Conservation (phyloP, 331 rosid genomes). For the Quercus tomentella region DNA sequence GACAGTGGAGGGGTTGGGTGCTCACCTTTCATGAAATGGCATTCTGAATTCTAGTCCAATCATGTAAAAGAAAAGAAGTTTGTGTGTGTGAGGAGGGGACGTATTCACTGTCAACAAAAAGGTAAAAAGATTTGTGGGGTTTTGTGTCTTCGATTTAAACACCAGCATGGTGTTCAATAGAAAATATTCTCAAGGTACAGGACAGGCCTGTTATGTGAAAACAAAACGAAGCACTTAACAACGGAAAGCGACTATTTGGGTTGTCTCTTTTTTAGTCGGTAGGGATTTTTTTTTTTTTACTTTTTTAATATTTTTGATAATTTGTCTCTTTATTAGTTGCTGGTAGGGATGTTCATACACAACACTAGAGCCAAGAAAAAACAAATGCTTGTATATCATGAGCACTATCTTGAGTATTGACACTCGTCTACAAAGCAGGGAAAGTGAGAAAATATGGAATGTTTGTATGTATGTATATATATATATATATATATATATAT, state of each 20-base stretch:
- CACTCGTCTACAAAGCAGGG: too few relatives aligned
- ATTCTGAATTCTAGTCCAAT: not conserved
- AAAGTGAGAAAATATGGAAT: too few relatives aligned
- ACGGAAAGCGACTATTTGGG: slow-evolving; percentile 22
- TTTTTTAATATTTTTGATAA: too few relatives aligned
- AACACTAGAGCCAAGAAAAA: not conserved
- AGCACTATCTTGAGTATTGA: too few relatives aligned
- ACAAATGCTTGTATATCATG: not conserved
- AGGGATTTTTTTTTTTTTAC: not conserved
- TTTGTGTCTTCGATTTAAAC: slow-evolving; percentile 3
- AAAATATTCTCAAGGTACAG: slow-evolving; percentile 21
- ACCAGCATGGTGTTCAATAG: slow-evolving; percentile 21
- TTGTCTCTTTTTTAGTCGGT: slow-evolving; percentile 28
- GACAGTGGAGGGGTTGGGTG: slow-evolving; percentile 13
- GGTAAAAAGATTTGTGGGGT: slow-evolving; percentile 60
- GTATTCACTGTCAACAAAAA: slow-evolving; percentile 36
- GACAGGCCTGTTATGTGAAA: slow-evolving; percentile 17
- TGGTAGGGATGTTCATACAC: slow-evolving; percentile 4
- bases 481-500: too few relatives aligned
- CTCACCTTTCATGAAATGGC: not conserved
- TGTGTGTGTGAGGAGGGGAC: not conserved
- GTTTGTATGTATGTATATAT: too few relatives aligned
- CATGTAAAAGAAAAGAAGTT: not conserved
- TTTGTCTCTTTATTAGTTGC: slow-evolving; percentile 28
- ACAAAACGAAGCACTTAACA: slow-evolving; percentile 20